Conservation (phyloP, 148 eudicot species). For the Drosera capensis region DNA sequence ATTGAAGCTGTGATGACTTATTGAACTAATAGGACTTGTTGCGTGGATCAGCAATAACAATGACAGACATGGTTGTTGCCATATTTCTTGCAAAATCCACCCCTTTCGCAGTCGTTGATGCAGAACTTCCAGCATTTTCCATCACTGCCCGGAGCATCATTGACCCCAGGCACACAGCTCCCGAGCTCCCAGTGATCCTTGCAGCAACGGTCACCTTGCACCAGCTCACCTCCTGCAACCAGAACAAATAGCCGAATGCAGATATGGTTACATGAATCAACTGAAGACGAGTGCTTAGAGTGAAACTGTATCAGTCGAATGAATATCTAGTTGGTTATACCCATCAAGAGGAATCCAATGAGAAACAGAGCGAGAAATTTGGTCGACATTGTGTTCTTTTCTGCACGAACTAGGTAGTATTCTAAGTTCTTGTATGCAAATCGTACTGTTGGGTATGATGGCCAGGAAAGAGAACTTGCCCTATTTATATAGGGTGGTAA, state of each 20-base stretch:
- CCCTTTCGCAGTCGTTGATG: not conserved
- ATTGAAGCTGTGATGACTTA: too few species aligned
- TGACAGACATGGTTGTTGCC: not conserved
- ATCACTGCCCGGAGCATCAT: not conserved
- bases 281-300: not conserved
- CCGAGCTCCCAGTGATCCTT: slow-evolving; percentile 1
- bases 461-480: too few species aligned
- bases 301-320: not conserved
- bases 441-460: too few species aligned
- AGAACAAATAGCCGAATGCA: too few species aligned
- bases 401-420: too few species aligned
- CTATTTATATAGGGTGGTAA: too few species aligned
- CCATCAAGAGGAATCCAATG: not conserved
- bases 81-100: not conserved
- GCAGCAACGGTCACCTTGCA: not conserved
- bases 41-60: not conserved
- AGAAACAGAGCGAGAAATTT: not conserved
- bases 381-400: too few species aligned
- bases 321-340: not conserved
- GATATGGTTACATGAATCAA: not conserved
- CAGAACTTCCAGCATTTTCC: slow-evolving; percentile 1
- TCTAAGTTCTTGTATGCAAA: too few species aligned
- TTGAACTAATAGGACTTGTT: too few species aligned
- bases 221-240: not conserved
- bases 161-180: not conserved